Evolutionary conservation across 2,329 filamentous ascomycete genomes (phyloP), one percentile per base, ranked within the genome.

Genomic region (Aspergillus nomiae): DNA sequence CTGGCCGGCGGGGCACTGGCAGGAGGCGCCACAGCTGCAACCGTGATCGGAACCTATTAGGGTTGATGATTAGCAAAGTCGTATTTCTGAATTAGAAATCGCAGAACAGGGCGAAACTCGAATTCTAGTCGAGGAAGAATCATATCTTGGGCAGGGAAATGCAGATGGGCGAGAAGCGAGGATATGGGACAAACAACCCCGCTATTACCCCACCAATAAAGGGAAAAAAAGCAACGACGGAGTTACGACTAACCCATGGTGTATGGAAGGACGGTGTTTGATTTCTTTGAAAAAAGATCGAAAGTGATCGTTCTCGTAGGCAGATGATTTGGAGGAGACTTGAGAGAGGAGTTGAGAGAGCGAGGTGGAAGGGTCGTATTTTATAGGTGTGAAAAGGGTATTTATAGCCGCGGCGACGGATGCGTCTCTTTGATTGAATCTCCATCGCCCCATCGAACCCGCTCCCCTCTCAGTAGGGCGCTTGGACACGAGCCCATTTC

Each of bases 21-120:
- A 80, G 64, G 76, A 76, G 70, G 72, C 62, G 66, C 78, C 78
- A 70, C 77, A 79, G 73, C 71, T 75, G 74, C 77, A 80, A 65
- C 69, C 71, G 76, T 78, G 77, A 63, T 76, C 75, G 66, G 68
- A 66, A 70, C 67, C 70, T 75, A 59, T 65, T 1, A 19, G 32
- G 12, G 30, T 50, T 2, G 12, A 24, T 10, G 38, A 54, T 66
- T 45, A 64, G 59, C 55, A 51, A 50, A 50, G 5, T 24, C 46
- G 14, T 10, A 46, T 16, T 28, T 38, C 43, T 30, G 8, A 8
- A 19, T 9, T 21, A 28, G 21, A 24, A 28, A 32, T 9, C 16
- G 2, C 26, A 24, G 9, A 30, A 12, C 16, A n/a, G 48, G 14
- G 16, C 10, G 9, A 50, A 50, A 10, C 16, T 32, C 30, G 48